Base-by-base conservation (phyloP, 352 stramenopile genomes). In the Aphanomyces invadans region DNA sequence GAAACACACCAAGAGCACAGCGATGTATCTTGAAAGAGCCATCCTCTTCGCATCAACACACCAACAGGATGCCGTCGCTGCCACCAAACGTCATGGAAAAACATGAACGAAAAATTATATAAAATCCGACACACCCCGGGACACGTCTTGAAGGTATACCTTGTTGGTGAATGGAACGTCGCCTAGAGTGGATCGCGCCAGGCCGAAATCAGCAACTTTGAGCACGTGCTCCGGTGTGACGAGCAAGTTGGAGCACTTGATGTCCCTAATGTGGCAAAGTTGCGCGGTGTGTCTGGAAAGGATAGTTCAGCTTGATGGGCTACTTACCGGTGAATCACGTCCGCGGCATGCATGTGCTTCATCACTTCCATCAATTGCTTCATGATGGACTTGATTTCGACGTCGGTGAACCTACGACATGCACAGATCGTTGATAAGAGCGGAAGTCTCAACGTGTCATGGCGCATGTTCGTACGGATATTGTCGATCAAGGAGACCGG, bases 151-250 rank as follows among this genome's bases (percentile, higher is more conserved):
- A 48, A 21, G 17, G 23, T 57, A 52, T 39, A 68, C 95, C 67
- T 98, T 98, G 84, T 98, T 97, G 11, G 92, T 98, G 62, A 93
- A 95, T 7, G 90, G 72, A 64, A 92, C 81, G 49, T 95, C 86
- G 28, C 85, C 86, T 31, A 81, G 81, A 64, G 93, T 86, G 0
- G 86, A 93, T 23, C 86, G 83, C n/a, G 86, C 84, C 0, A 95
- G 76, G 0, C 86, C 86, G 71, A 93, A 95, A 59, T 95, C 86
- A 3, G 86, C 84, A 5, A 95, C 82, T 60, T 95, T 95, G 9
- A 95, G 79, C 45, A 92, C 46, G 52, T 92, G 82, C 51, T 80
- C 79, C 25, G 75, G 81, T 0, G 84, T 95, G 62, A 95, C 74
- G 29, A 95, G 68, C 12, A 95, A 39, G 51, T 95, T 95, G 11